These are phyloP conservation scores for Colletotrichum incanum DNA, from an alignment of 2,329 filamentous ascomycete genomes.

Conservation along the genomic window DNA sequence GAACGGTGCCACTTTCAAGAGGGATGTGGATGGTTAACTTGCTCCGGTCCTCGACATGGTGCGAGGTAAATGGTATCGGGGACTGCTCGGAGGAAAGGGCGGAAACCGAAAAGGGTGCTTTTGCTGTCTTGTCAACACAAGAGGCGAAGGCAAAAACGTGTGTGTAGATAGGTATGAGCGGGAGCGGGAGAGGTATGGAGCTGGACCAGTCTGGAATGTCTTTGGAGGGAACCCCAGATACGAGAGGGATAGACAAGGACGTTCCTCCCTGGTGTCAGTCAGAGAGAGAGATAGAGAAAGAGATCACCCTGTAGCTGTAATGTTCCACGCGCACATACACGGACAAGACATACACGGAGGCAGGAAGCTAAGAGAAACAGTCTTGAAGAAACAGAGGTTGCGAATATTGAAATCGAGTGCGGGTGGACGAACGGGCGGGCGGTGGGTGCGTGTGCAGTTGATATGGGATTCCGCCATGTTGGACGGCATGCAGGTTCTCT, in stretches of 20 bases:
- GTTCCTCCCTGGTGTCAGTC: constrained; percentile 43
- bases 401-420: background rate
- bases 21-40: constrained; percentile 17
- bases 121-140: constrained; percentile 12
- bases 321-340: constrained; percentile 12
- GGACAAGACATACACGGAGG: background rate
- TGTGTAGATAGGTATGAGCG: constrained; percentile 23
- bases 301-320: background rate
- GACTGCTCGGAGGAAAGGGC: constrained; percentile 8
- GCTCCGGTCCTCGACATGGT: constrained; percentile 15
- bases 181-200: constrained; percentile 30
- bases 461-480: background rate
- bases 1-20: constrained; percentile 21
- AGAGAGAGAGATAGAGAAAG: background rate
- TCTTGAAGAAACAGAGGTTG: background rate
- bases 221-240: constrained; percentile 38
- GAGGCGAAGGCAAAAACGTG: constrained; percentile 2
- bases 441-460: constrained; percentile 1
- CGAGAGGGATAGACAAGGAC: constrained; percentile 39
- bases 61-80: background rate
- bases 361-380: background rate
- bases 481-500: background rate
- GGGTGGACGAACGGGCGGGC: background rate
- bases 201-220: constrained; percentile 34
- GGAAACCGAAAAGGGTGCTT: constrained; percentile 1